Percentiles rank a stretch among this genome's conserved stretches.
Evolutionary conservation across 1,139 yeast species (phyloP).

Genomic region (Geotrichum aggregatum): DNA sequence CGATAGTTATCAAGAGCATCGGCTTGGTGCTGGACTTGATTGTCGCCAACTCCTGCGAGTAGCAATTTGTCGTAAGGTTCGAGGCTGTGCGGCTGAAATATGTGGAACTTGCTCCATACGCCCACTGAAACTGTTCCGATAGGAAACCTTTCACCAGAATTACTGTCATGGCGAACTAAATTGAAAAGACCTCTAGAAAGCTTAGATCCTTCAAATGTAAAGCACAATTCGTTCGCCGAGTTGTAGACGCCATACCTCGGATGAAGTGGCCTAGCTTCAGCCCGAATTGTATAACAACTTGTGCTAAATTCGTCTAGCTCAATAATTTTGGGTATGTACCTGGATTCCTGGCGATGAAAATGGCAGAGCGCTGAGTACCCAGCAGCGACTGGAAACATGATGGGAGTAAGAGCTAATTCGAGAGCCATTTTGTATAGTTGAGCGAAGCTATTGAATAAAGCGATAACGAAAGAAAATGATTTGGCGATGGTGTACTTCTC

Average conservation of each 20-base stretch:
- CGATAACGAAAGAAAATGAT: not conserved
- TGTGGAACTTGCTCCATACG: slow-evolving; percentile 52
- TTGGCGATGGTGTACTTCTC: too few relatives aligned
- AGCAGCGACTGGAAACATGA: slow-evolving; percentile 55
- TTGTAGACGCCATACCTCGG: slow-evolving; percentile 55
- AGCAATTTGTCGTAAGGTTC: slow-evolving; percentile 3
- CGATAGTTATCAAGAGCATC: slow-evolving; percentile 60
- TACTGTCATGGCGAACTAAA: slow-evolving; percentile 4
- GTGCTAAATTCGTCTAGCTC: slow-evolving; percentile 42
- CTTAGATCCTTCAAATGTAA: slow-evolving; percentile 7
- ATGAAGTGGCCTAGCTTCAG: slow-evolving; percentile 56
- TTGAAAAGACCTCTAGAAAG: slow-evolving; percentile 12
- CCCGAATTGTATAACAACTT: slow-evolving; percentile 45
- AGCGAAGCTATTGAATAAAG: not conserved
- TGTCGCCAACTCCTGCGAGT: slow-evolving; percentile 58
- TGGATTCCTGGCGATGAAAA: slow-evolving; percentile 55
- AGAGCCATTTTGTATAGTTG: slow-evolving; percentile 25
- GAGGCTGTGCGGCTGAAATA: slow-evolving; percentile 48
- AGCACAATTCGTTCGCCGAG: slow-evolving; percentile 35
- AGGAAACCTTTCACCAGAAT: slow-evolving; percentile 49
- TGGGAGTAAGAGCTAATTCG: slow-evolving; percentile 54
- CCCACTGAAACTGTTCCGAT: slow-evolving; percentile 60
- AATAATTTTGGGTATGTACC: slow-evolving; percentile 52
- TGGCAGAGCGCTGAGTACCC: slow-evolving; percentile 54
- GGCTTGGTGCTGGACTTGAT: slow-evolving; percentile 54